Evolutionary conservation across 768 basidiomycete genomes (phyloP).

Genomic region (Trametes coccinea): DNA sequence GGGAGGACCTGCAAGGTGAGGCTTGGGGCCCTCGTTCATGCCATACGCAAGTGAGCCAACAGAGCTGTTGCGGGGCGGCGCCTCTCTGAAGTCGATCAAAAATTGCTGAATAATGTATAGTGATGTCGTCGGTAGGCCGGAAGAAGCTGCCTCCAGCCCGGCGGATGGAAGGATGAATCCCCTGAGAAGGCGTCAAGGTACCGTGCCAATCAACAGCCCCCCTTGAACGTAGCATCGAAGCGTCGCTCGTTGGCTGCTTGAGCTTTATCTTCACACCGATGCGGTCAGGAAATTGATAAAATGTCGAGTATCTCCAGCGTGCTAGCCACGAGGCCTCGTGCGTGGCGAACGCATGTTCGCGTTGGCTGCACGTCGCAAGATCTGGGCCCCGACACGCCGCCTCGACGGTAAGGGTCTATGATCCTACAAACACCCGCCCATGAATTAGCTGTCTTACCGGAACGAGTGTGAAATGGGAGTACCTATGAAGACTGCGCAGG

Average conservation of each 20-base stretch:
- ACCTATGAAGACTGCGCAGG: conserved; percentile 18
- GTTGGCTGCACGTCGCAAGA: conserved; percentile 8
- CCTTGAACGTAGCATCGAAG: conserved; percentile 19
- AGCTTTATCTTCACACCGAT: conserved; percentile 18
- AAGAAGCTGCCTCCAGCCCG: conserved; percentile 18
- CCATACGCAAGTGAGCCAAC: conserved; percentile 24
- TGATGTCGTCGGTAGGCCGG: conserved; percentile 22
- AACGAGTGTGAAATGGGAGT: conserved; percentile 14
- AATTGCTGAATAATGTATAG: conserved; percentile 24
- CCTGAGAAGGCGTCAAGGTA: conserved; percentile 19
- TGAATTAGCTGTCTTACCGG: conserved; percentile 18
- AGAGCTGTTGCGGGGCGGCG: conserved; percentile 23
- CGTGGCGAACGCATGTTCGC: conserved; percentile 25
- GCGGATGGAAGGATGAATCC: conserved; percentile 13
- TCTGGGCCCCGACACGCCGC: conserved; percentile 23
- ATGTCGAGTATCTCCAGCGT: conserved; percentile 24
- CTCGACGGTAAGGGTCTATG: conserved; percentile 11
- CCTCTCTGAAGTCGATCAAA: conserved; percentile 25
- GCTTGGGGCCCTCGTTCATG: conserved; percentile 33
- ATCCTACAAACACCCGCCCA: conserved; percentile 14
- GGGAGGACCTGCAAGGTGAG: conserved; percentile 39
- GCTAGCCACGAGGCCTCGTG: conserved; percentile 26
- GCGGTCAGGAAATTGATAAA: conserved; percentile 21
- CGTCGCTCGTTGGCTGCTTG: conserved; percentile 14
- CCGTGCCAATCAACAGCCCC: conserved; percentile 14